phyloP scores from a whole-genome alignment of 805 yeast genomes.

The Zygosaccharomyces gambellarensis region DNA sequence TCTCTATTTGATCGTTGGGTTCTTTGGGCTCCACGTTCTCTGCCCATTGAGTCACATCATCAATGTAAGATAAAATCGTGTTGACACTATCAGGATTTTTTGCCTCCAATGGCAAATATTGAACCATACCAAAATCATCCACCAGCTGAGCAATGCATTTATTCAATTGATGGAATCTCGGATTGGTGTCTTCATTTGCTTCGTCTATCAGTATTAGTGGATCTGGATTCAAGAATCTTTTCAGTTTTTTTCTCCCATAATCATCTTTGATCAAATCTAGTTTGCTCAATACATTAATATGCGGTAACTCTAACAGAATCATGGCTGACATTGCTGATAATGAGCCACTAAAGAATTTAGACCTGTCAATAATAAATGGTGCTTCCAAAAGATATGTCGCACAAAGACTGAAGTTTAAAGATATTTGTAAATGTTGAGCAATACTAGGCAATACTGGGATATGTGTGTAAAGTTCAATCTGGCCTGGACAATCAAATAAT shows the following conservation, averaged over 20 bases:
- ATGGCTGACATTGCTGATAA: conserved; percentile 97
- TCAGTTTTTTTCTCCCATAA: conserved; percentile 67
- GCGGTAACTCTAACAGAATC: conserved; percentile 93
- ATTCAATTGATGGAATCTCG: conserved; percentile 67
- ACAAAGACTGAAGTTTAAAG: conserved; percentile 80
- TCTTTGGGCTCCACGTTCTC: conserved; percentile 96
- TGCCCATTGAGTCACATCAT: conserved; percentile 97
- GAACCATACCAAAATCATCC: conserved; percentile 99
- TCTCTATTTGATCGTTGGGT: conserved; percentile 70
- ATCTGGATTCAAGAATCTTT: conserved; percentile 86
- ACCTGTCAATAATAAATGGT: conserved; percentile 82
- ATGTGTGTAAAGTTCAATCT: conserved; percentile 90
- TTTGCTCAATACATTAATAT: conserved; percentile 83
- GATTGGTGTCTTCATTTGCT: conserved; percentile 47
- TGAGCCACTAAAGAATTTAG: conserved; percentile 94
- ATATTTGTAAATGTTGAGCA: conserved; percentile 75
- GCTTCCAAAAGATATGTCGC: conserved; percentile 92
- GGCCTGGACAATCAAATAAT: conserved; percentile 96
- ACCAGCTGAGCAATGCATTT: conserved; percentile 81
- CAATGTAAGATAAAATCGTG: conserved; percentile 84
- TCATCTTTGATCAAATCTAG: conserved; percentile 80
- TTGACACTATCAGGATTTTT: conserved; percentile 70
- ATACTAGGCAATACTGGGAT: conserved; percentile 88
- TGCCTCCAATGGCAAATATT: conserved; percentile 84
- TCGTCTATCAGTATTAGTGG: conserved; percentile 62